Base-by-base conservation (phyloP, 352 stramenopile genomes). In the Phytophthora chlamydospora region DNA sequence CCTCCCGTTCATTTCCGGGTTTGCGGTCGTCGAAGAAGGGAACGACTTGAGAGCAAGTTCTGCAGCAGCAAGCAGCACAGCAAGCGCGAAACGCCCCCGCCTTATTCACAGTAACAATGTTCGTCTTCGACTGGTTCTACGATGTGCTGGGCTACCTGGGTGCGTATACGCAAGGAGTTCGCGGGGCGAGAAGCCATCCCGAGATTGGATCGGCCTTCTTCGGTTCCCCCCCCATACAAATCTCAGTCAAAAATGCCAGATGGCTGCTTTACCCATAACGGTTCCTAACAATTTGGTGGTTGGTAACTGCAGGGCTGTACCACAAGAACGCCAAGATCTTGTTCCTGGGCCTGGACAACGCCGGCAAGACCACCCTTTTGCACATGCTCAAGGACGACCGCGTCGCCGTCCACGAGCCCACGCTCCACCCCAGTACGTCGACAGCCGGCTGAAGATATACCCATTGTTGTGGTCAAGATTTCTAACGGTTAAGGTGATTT, bases 251-350 rank as follows among this genome's bases (percentile, higher is more conserved):
- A 16, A 40, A 32, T 16, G 17, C 32, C 21, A 63, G 29, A 57
- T 66, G 48, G 46, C 39, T 64, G 44, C 52, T 27, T 27, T 8
- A 58, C 32, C 45, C 27, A 29, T 53, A 59, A 27, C 24, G 24
- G 24, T 27, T 27, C 24, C 24, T 27, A 27, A 27, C 24, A 38
- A 43, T 59, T 52, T 52, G 33, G 27, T 55, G 29, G 32, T 48
- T 45, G 14, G 36, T 53, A 50, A 44, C 58, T n/a, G 12, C 48
- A 99, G 98, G 98, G 45, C 87, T 99, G 51, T 99, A 99, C 80
- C 97, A 99, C 83, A 99, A 99, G 87, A 99, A 98, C 76, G 98
- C 97, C 66, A 99, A 99, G 83, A 99, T 99, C 75, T 73, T 99
- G 36, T 99, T 99, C 83, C 75, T 99, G 24, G 98, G 98, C 24